Evolutionary conservation across 164 flowering plant species (phyloP), one percentile per base, ranked within the genome.

Genomic region (Sedum album): DNA sequence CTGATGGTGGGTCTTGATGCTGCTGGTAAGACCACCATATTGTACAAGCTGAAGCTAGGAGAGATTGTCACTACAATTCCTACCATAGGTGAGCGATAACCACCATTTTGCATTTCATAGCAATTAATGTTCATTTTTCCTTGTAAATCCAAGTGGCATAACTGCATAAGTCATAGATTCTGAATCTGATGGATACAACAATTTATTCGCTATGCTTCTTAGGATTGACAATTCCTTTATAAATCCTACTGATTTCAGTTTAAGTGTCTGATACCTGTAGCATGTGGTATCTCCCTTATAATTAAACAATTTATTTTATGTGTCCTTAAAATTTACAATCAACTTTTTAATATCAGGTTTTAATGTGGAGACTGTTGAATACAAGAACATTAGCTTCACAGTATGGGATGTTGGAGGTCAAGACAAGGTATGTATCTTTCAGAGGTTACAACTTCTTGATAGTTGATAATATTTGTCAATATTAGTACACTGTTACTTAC

Each of bases 1-100:
- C 31, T 57, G 62, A 57, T 57, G 62, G 62, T 57, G 31, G 62
- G 62, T 57, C 62, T 57, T 57, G 62, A 57, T 57, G 62, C 62
- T 14, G 62, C 62, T 28, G 62, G 62, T 57, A 57, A 57, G 62
- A 57, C 62, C 6, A 57, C 62, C 62, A 57, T 57, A 26, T 20
- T 57, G 33, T 57, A 57, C 62, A 57, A 57, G 62, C 33, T 57
- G 62, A 57, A 57, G 33, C 62, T 57, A 20, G 62, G 62, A 28
- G 62, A 57, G 62, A 57, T 57, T 10, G 62, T 57, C 62, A 57
- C 62, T 30, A 57, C 62, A 26, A 57, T 57, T 57, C 62, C 62
- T 57, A 57, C 62, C 62, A 57, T 57, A 26, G 62, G 62, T 57
- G 33, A 57, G 62, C n/a, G 20, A 57, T 57, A 13, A 14, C 28